Evolutionary conservation across 208 protist genomes (phyloP).

Genomic region (Crithidia sp.): DNA sequence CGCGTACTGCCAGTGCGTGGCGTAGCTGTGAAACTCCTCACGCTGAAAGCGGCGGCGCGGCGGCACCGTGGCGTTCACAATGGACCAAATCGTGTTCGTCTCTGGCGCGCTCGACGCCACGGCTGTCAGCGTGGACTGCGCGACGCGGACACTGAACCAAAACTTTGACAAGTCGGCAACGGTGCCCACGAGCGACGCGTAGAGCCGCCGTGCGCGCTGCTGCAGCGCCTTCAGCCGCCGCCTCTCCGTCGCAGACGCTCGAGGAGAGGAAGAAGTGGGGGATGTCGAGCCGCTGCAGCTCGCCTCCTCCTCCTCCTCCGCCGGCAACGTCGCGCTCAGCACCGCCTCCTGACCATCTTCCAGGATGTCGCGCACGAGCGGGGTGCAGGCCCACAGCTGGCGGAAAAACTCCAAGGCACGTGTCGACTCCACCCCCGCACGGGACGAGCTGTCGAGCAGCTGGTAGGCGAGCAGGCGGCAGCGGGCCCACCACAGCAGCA

Average conservation of each 20-base stretch:
- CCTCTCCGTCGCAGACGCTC: not conserved
- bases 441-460: slow-evolving; percentile 37
- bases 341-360: slow-evolving; percentile 35
- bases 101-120: slow-evolving; percentile 35
- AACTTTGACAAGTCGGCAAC: slow-evolving; percentile 73
- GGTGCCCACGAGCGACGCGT: slow-evolving; percentile 65
- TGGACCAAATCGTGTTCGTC: slow-evolving; percentile 42
- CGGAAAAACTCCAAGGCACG: slow-evolving; percentile 59
- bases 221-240: slow-evolving; percentile 6
- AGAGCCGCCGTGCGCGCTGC: slow-evolving; percentile 30
- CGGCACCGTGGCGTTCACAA: slow-evolving; percentile 56
- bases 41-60: slow-evolving; percentile 61
- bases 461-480: slow-evolving; percentile 70
- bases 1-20: slow-evolving; percentile 79
- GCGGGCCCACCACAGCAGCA: slow-evolving; percentile 83
- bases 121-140: slow-evolving; percentile 29
- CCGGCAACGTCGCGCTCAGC: slow-evolving; percentile 17
- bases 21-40: slow-evolving; percentile 53
- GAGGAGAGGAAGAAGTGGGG: too few relatives aligned
- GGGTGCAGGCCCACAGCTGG: slow-evolving; percentile 57
- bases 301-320: not conserved
- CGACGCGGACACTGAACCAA: slow-evolving; percentile 33
- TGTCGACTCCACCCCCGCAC: slow-evolving; percentile 50
- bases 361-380: slow-evolving; percentile 44
- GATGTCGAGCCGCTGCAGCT: too few relatives aligned